Evolutionary conservation across 805 yeast species (phyloP).

Genomic region (Ogataea allantospora): DNA sequence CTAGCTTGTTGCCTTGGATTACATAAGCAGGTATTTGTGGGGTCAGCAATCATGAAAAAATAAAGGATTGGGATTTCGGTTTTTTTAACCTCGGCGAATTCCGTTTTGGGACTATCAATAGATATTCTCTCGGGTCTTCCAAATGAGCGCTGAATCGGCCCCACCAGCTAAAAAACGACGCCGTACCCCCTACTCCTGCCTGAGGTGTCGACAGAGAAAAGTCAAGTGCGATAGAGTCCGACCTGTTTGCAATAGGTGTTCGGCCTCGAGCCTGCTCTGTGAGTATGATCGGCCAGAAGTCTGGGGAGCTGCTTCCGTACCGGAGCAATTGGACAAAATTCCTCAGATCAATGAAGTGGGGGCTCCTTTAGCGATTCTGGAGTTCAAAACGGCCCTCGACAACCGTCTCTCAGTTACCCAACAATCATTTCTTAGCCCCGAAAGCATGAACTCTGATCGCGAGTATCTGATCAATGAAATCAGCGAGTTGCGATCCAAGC

Average conservation of each 20-base stretch:
- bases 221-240: conserved; percentile 26
- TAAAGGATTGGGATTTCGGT: conserved; percentile 1
- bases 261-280: conserved; percentile 16
- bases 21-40: not conserved
- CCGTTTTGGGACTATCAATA: conserved; percentile 3
- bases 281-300: conserved; percentile 24
- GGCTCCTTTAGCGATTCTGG: too few species aligned
- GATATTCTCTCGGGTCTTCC: not conserved
- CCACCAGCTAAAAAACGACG: conserved; percentile 17
- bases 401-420: too few species aligned
- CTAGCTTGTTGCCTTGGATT: too few species aligned
- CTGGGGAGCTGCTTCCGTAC: conserved; percentile 13
- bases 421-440: not conserved
- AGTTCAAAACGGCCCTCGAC: too few species aligned
- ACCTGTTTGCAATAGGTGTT: conserved; percentile 24
- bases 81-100: conserved; percentile 12
- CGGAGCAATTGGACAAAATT: too few species aligned
- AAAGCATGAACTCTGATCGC: not conserved
- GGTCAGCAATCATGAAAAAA: too few species aligned
- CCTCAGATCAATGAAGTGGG: too few species aligned
- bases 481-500: conserved; percentile 5
- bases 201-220: conserved; percentile 24
- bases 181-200: conserved; percentile 27
- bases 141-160: not conserved
- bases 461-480: conserved; percentile 9